Percentiles rank a stretch among this genome's conserved stretches.
These are phyloP conservation scores for Achaetomiella virescens DNA, from an alignment of 495 filamentous ascomycete genomes.

Conservation along the genomic window DNA sequence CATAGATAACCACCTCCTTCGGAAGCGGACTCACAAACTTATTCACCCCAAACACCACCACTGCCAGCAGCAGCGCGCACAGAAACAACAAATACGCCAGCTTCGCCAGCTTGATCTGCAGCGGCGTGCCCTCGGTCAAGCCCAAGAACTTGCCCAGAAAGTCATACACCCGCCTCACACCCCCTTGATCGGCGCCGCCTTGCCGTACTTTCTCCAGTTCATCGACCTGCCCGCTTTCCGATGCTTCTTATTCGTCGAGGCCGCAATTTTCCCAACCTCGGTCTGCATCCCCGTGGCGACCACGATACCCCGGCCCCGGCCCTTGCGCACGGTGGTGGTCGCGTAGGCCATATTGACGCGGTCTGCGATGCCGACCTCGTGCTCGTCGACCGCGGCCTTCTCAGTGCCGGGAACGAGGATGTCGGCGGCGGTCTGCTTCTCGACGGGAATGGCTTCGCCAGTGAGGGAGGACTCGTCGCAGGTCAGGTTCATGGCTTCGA, in stretches of 20 bases:
- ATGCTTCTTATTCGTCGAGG: conserved; percentile 52
- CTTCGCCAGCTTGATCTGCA: conserved; percentile 75
- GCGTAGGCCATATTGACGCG: conserved; percentile 65
- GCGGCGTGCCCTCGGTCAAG: conserved; percentile 70
- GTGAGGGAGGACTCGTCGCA: conserved; percentile 46
- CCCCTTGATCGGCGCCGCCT: conserved; percentile 53
- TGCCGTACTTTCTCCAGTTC: conserved; percentile 57
- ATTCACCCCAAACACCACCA: conserved; percentile 76
- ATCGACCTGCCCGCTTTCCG: conserved; percentile 57
- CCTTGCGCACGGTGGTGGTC: conserved; percentile 61
- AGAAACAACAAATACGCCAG: conserved; percentile 70
- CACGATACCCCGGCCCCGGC: conserved; percentile 61
- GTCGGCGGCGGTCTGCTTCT: conserved; percentile 31
- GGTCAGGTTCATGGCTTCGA: conserved; percentile 70
- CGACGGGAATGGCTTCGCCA: conserved; percentile 56
- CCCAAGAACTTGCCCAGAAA: conserved; percentile 62
- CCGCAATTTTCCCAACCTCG: conserved; percentile 79
- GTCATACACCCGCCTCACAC: conserved; percentile 54
- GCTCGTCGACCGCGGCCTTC: conserved; percentile 30
- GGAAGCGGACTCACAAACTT: conserved; percentile 51
- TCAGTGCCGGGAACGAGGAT: conserved; percentile 29
- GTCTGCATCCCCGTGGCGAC: conserved; percentile 72
- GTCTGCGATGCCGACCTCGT: conserved; percentile 56
- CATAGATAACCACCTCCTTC: conserved; percentile 74
- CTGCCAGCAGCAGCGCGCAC: conserved; percentile 65